Conservation (phyloP, 2,329 filamentous ascomycete genomes). For the Colletotrichum sp. region DNA sequence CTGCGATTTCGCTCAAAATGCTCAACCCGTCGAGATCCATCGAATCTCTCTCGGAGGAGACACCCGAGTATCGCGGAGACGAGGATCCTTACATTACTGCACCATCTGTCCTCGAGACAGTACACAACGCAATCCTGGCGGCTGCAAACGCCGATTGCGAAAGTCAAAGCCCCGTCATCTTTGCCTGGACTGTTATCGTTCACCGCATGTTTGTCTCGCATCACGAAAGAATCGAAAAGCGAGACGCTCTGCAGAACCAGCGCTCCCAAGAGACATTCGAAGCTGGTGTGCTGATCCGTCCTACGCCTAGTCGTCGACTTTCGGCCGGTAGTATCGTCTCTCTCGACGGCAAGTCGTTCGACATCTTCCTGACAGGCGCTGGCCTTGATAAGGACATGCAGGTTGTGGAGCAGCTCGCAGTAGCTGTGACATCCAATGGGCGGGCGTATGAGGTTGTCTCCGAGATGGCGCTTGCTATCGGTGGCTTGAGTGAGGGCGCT, state of each 20-base stretch:
- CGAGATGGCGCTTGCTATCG: conserved; percentile 53
- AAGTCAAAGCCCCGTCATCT: conserved; percentile 74
- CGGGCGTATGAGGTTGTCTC: conserved; percentile 59
- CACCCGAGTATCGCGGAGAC: conserved; percentile 11
- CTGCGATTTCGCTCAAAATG: conserved; percentile 73
- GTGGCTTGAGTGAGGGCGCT: conserved; percentile 48
- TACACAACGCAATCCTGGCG: conserved; percentile 73
- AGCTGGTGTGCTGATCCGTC: conserved; percentile 45
- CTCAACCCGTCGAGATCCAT: conserved; percentile 69
- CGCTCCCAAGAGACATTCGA: conserved; percentile 63
- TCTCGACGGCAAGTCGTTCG: conserved; percentile 64
- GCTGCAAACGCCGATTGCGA: conserved; percentile 61
- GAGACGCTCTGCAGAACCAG: conserved; percentile 63
- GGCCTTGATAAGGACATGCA: conserved; percentile 56
- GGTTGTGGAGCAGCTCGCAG: conserved; percentile 55
- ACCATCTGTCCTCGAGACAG: conserved; percentile 69
- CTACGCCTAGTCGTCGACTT: conserved; percentile 53
- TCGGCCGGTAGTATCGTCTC: conserved; percentile 68
- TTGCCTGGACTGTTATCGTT: conserved; percentile 82
- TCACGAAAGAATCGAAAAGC: conserved; percentile 63
- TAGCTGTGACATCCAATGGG: conserved; percentile 52
- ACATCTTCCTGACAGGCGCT: conserved; percentile 58
- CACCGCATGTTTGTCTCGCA: conserved; percentile 71
- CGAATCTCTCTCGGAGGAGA: conserved; percentile 52
- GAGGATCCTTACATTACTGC: conserved; percentile 70